Base-by-base conservation (phyloP, 1,139 yeast species). In the Nakaseomyces kungkrabaensis region DNA sequence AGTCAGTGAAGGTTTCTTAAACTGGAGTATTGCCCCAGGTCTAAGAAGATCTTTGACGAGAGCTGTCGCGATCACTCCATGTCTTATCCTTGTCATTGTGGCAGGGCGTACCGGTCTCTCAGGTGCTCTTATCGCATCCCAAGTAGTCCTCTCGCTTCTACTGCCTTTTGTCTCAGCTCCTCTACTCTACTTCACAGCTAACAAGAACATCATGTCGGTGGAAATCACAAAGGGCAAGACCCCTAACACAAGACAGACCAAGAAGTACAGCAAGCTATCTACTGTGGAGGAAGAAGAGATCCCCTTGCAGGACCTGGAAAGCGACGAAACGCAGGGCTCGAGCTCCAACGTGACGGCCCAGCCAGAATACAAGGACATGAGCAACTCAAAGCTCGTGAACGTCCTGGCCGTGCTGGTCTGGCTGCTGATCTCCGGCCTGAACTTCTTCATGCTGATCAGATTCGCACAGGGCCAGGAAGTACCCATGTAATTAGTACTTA, bases 81-180 rank as follows among this genome's bases (percentile, higher is more conserved):
- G 88, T 54, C 64, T 85, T 44, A 66, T 81, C 24, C 75, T 84
- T 60, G 85, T 84, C 11, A 60, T 78, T 5, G 75, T 79, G 32
- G 72, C 84, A 41, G 92, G 92, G 0, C 73, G 89, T 54, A 79
- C 76, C 53, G 92, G 92, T 0, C 76, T 85, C 38, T 75, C 85
- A 4, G 76, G 76, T 26, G 82, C 85, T 25, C 73, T 85, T 69
- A 85, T 84, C 62, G 78, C 85, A 3, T 81, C 89, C 0, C 94
- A 85, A 63, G 92, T 85, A 37, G 78, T 84, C 4, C 70, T 85
- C 49, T 81, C 88, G 46, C 72, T 85, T 54, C 73, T 84, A 46
- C 70, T 85, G 49, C 92, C 94, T 5, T 77, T 84, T 53, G 86
- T 84, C 11, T 76, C 84, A 46, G 92, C 90, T 1, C 94, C 92